These are phyloP conservation scores for Carnegiea gigantea DNA, from an alignment of 179 eudicot genomes.

Conservation along the genomic window DNA sequence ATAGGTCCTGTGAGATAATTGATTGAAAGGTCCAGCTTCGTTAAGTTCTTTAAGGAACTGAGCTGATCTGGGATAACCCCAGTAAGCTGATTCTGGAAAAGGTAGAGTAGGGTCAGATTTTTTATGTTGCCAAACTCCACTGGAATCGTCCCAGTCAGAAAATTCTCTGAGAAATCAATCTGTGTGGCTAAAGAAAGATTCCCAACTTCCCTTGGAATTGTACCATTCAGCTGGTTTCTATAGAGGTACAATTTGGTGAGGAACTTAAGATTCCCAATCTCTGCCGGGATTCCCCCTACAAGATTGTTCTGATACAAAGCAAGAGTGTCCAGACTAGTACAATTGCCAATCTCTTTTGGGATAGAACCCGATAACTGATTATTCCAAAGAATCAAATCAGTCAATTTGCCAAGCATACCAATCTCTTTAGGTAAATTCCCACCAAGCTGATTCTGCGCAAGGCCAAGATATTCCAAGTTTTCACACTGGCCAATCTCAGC, in stretches of 20 bases:
- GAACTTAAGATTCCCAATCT: conserved; percentile 55
- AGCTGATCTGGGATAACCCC: conserved; percentile 74
- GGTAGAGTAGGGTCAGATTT: conserved; percentile 55
- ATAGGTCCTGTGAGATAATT: conserved; percentile 74
- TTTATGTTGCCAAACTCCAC: conserved; percentile 54
- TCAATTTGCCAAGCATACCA: conserved; percentile 56
- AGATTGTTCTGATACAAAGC: conserved; percentile 80
- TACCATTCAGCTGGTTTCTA: conserved; percentile 72
- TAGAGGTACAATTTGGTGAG: conserved; percentile 60
- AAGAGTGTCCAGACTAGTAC: conserved; percentile 63
- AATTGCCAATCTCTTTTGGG: conserved; percentile 77
- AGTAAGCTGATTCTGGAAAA: conserved; percentile 70
- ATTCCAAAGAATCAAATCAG: conserved; percentile 69
- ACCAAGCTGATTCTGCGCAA: conserved; percentile 70
- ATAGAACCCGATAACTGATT: conserved; percentile 70
- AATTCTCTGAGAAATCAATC: conserved; percentile 87
- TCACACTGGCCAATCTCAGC: conserved; percentile 68
- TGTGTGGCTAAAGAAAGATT: conserved; percentile 58
- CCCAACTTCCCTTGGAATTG: conserved; percentile 78
- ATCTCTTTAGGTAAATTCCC: conserved; percentile 78
- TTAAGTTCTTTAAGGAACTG: conserved; percentile 53
- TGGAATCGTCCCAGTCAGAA: conserved; percentile 71
- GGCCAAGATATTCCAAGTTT: conserved; percentile 62
- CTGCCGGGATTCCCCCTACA: conserved; percentile 69
- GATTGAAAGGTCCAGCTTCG: conserved; percentile 81